These are phyloP conservation scores for Blakeslea trispora DNA, from an alignment of 371 early-diverging fungal species.

Conservation along the genomic window DNA sequence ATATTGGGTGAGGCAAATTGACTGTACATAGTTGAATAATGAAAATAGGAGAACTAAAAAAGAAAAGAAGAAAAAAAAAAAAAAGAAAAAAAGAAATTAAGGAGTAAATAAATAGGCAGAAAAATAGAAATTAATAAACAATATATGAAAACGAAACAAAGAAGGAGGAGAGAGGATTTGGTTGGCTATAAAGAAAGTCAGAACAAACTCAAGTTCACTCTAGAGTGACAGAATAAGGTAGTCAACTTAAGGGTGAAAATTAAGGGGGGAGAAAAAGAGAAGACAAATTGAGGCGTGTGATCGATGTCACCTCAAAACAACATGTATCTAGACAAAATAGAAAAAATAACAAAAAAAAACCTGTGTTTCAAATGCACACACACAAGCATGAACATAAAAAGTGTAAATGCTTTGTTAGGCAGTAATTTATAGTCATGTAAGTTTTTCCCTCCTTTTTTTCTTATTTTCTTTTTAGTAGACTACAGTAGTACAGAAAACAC, in stretches of 20 bases:
- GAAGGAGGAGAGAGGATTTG: slow-evolving; percentile 14
- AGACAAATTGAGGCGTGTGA: slow-evolving; percentile 15
- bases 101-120: slow-evolving; percentile 5
- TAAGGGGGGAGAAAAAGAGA: slow-evolving; percentile 3
- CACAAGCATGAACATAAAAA: too few species aligned
- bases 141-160: slow-evolving; percentile 24
- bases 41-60: slow-evolving; percentile 3
- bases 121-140: slow-evolving; percentile 4
- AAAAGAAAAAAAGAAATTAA: slow-evolving; percentile 4
- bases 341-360: background rate
- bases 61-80: slow-evolving; percentile 1
- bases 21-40: slow-evolving; percentile 7
- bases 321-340: background rate
- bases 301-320: slow-evolving; percentile 11
- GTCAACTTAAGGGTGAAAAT: slow-evolving; percentile 18
- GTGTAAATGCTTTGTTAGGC: too few species aligned
- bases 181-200: too few species aligned
- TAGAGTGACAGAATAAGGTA: background rate
- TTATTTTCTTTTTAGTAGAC: too few species aligned
- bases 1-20: slow-evolving; percentile 10
- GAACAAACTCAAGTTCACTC: too few species aligned
- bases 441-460: slow-evolving; percentile 11
- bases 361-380: background rate
- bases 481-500: slow-evolving; percentile 9
- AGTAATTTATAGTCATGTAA: background rate